A percentile compares a stretch with the other conserved stretches of the same genome.
phyloP scores from a whole-genome alignment of 2,329 filamentous ascomycete genomes.

The Aspergillus fructus region DNA sequence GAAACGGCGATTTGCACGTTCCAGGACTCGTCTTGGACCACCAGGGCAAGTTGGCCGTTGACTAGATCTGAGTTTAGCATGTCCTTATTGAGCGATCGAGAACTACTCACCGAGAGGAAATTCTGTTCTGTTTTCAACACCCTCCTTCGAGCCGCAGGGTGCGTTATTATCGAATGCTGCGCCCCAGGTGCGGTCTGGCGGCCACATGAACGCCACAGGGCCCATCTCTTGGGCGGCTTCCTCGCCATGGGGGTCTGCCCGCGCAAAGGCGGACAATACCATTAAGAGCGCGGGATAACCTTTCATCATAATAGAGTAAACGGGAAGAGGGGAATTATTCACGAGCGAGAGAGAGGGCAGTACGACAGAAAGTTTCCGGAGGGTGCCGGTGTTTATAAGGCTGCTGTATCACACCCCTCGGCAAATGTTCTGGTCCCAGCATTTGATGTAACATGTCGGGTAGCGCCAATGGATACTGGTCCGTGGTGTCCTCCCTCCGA shows the following conservation, averaged over 20 bases:
- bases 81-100: background rate
- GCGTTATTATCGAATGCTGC: conserved; percentile 55
- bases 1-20: conserved; percentile 56
- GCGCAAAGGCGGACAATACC: background rate
- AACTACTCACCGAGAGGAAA: conserved; percentile 54
- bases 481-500: background rate
- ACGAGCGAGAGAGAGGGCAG: background rate
- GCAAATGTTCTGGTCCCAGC: background rate
- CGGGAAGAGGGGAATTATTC: background rate
- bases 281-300: background rate
- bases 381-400: background rate
- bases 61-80: conserved; percentile 33
- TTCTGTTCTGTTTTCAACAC: conserved; percentile 51
- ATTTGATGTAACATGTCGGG: background rate
- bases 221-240: conserved; percentile 45
- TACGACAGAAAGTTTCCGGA: background rate
- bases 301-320: background rate
- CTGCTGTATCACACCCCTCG: background rate
- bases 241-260: conserved; percentile 2
- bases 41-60: conserved; percentile 56
- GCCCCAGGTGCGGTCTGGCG: conserved; percentile 56
- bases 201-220: conserved; percentile 63
- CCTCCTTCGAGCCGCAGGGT: conserved; percentile 56
- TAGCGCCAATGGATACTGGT: background rate
- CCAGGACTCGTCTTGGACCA: conserved; percentile 59